Evolutionary conservation across 768 basidiomycete genomes (phyloP).

Genomic region (Boletus edulis): DNA sequence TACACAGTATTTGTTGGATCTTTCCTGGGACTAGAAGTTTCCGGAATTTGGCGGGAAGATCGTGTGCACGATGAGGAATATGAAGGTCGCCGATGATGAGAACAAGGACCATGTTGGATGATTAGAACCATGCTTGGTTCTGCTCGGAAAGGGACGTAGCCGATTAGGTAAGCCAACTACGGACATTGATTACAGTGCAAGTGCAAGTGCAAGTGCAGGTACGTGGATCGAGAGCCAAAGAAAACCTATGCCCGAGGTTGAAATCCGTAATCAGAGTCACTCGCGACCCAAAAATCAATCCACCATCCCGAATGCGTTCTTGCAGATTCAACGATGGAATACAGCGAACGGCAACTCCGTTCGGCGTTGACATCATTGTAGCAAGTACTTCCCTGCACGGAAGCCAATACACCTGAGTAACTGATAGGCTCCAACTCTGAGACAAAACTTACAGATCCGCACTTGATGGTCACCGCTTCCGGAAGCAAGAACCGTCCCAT

Average conservation of each 20-base stretch:
- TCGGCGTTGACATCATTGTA: slow-evolving; percentile 20
- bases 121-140: background rate
- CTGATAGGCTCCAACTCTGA: slow-evolving; percentile 11
- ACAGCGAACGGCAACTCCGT: background rate
- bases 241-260: background rate
- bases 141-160: background rate
- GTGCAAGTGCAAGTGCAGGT: background rate
- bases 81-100: slow-evolving; percentile 97
- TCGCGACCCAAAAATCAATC: slow-evolving; percentile 2
- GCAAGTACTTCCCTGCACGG: slow-evolving; percentile 25
- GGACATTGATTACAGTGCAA: background rate
- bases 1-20: slow-evolving; percentile 96
- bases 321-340: background rate
- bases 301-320: background rate
- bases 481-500: slow-evolving; percentile 33
- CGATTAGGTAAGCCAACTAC: slow-evolving; percentile 26
- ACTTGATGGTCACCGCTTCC: slow-evolving; percentile 37
- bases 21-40: slow-evolving; percentile 95
- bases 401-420: slow-evolving; percentile 10
- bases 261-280: slow-evolving; percentile 4
- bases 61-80: slow-evolving; percentile 87
- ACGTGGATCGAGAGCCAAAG: background rate
- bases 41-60: slow-evolving; percentile 94
- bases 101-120: slow-evolving; percentile 65
- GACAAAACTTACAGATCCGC: slow-evolving; percentile 34